Conservation (phyloP, 805 yeast genomes). For the Candida parachauliodes region DNA sequence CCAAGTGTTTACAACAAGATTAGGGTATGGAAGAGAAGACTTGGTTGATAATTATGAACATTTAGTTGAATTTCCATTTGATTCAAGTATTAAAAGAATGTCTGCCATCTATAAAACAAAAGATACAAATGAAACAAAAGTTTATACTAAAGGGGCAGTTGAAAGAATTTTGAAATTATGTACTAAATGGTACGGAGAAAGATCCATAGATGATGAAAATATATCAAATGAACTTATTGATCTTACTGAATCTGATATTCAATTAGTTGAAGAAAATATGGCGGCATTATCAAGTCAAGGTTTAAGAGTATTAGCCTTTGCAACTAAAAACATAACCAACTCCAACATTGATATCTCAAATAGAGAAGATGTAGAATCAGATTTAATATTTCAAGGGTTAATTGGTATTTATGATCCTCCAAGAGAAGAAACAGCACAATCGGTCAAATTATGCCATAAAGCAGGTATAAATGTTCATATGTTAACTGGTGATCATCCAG, state of each 20-base stretch:
- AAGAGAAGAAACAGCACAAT: constrained; percentile 60
- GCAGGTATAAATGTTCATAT: constrained; percentile 80
- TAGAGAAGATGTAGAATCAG: constrained; percentile 46
- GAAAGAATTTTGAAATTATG: constrained; percentile 64
- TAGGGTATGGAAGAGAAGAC: constrained; percentile 48
- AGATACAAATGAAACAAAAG: constrained; percentile 21
- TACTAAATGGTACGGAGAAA: constrained; percentile 46
- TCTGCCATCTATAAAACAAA: constrained; percentile 46
- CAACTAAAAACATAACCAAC: constrained; percentile 35
- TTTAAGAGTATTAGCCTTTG: constrained; percentile 70
- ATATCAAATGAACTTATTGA: constrained; percentile 16
- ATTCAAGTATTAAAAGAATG: constrained; percentile 72
- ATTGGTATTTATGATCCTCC: constrained; percentile 84
- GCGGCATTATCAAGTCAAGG: constrained; percentile 60
- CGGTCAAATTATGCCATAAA: constrained; percentile 62
- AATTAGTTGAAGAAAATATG: constrained; percentile 51
- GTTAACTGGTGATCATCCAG: constrained; percentile 81
- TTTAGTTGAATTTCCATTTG: constrained; percentile 68
- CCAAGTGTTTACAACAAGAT: constrained; percentile 68
- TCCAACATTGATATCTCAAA: constrained; percentile 17
- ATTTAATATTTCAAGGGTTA: constrained; percentile 58
- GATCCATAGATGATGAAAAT: constrained; percentile 15
- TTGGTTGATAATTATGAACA: constrained; percentile 37
- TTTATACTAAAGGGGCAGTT: constrained; percentile 71
- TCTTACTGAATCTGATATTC: constrained; percentile 40